Percentiles rank a stretch among this genome's conserved stretches.
Evolutionary conservation across 352 stramenopile genomes (phyloP).

Genomic region (Globisporangium cylindrosporum): DNA sequence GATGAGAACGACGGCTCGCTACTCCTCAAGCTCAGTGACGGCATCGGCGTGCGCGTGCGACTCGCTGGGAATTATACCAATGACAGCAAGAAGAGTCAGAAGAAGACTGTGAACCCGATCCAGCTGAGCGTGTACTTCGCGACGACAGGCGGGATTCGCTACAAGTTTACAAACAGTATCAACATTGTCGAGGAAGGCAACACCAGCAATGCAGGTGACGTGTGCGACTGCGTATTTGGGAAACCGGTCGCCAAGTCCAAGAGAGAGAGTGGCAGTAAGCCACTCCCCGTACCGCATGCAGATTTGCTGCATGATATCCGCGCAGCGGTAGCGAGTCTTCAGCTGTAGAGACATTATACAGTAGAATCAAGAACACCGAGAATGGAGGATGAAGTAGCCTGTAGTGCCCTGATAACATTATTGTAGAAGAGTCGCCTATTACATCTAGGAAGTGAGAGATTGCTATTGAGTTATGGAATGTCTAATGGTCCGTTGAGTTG

Average conservation of each 20-base stretch:
- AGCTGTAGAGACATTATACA: constrained; percentile 1
- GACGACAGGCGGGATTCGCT: constrained; percentile 32
- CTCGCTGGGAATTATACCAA: constrained; percentile 11
- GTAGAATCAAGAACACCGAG: neutral
- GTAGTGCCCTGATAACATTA: neutral
- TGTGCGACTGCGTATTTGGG: constrained; percentile 43
- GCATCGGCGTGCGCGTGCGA: constrained; percentile 37
- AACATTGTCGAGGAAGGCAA: constrained; percentile 24
- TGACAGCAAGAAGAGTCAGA: neutral
- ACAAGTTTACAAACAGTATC: constrained; percentile 43
- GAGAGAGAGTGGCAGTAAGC: constrained; percentile 12
- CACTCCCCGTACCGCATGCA: constrained; percentile 20
- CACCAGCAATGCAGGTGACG: constrained; percentile 1
- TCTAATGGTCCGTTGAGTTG: neutral
- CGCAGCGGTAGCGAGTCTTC: constrained; percentile 39
- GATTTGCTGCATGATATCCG: constrained; percentile 43
- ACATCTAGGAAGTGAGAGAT: neutral
- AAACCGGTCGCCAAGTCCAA: constrained; percentile 18
- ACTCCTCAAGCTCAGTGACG: constrained; percentile 47
- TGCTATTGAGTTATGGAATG: neutral
- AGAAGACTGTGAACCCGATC: constrained; percentile 22
- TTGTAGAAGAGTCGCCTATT: neutral
- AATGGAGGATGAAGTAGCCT: neutral
- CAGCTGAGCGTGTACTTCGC: constrained; percentile 52
- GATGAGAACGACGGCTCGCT: constrained; percentile 43